phyloP scores from a whole-genome alignment of 2,329 filamentous ascomycete genomes.

The Hypoxylon sp. region DNA sequence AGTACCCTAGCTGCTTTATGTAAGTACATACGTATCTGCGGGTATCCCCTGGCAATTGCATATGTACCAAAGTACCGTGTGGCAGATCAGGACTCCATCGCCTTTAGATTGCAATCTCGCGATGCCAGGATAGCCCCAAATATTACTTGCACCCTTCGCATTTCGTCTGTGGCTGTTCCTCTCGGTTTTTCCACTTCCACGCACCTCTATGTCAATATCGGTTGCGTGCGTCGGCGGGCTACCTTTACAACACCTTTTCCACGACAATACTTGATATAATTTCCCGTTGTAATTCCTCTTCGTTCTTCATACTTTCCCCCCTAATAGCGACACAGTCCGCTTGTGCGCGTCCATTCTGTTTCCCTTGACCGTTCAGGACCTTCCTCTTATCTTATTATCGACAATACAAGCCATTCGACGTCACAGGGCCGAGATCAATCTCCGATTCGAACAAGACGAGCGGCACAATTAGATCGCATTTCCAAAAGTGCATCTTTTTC shows the following conservation, averaged over 20 bases:
- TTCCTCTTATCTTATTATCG: not conserved
- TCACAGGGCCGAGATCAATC: not conserved
- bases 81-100: too few relatives aligned
- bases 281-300: not conserved
- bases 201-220: not conserved
- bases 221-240: not conserved
- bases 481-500: slow-evolving; percentile 6
- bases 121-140: too few relatives aligned
- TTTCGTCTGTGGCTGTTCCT: not conserved
- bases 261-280: not conserved
- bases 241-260: not conserved
- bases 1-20: too few relatives aligned
- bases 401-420: not conserved
- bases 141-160: not conserved
- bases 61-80: too few relatives aligned
- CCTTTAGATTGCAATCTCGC: not conserved
- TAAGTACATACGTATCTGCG: too few relatives aligned
- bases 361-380: too few relatives aligned
- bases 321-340: not conserved
- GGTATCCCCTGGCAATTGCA: too few relatives aligned
- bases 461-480: not conserved
- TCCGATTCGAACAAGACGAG: not conserved
- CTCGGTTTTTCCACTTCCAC: slow-evolving; percentile 3
- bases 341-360: not conserved
- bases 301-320: slow-evolving; percentile 5